Base-by-base conservation (phyloP, 208 protist genomes). In the Leishmania braziliensis region DNA sequence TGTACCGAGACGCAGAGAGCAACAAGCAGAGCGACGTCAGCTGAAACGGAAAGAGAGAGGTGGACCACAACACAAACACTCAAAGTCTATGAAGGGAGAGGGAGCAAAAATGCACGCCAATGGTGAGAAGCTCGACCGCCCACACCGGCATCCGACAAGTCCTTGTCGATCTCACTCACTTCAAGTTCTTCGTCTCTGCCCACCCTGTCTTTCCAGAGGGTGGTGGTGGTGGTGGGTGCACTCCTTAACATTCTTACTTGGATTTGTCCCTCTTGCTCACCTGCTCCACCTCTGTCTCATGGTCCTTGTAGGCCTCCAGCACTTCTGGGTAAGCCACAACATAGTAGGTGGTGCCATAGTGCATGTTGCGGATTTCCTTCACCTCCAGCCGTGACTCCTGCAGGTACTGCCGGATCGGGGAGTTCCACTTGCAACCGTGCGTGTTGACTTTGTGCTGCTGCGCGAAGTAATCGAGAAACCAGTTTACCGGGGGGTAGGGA, bases 321-420 rank as follows among this genome's bases (percentile, higher is more conserved):
- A 90, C 89, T 87, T 97, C 91, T 8, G 95, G 95, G 73, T 97
- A 95, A 39, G 92, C 94, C 33, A 97, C 91, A 8, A 95, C 92
- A 83, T 97, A 97, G 82, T 96, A 97, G 16, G 95, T 98, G 23
- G 95, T 98, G 75, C 95, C 95, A 77, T 97, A 98, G 83, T 98
- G 95, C 90, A 92, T 95, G 81, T 97, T 96, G 74, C 91, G 85
- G 50, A 96, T 65, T 79, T 97, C 93, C 86, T 94, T 95, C 16
- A 96, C 84, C 78, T 95, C 89, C 36, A 98, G 79, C 36, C 93
- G 92, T 10, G 90, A 86, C 81, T 96, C 91, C 79, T 89, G 86
- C 56, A 98, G 73, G 78, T 95, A 96, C 29, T 93, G 82, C 46
- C 88, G 87, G 66, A 98, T 96, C 18, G 92, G 92, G 54, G 84